A percentile compares a stretch with the other conserved stretches of the same genome.
phyloP scores from a whole-genome alignment of 2,329 filamentous ascomycete genomes.

The Amylocarpus encephaloides region DNA sequence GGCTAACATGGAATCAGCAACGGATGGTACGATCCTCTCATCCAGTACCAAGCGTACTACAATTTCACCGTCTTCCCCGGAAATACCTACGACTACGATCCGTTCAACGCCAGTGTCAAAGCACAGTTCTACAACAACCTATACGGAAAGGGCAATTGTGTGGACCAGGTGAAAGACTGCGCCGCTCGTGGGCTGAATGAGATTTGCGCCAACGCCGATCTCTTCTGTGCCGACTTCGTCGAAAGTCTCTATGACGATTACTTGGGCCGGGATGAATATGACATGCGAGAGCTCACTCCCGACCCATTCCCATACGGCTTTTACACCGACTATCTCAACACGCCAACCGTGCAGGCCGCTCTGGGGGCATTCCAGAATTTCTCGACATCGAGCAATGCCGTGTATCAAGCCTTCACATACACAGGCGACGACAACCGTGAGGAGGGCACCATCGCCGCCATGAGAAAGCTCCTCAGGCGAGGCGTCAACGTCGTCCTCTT shows the following conservation, averaged over 20 bases:
- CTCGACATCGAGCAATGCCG: constrained; percentile 39
- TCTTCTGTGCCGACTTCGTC: constrained; percentile 48
- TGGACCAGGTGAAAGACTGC: constrained; percentile 51
- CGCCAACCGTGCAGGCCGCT: constrained; percentile 45
- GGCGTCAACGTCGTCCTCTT: constrained; percentile 66
- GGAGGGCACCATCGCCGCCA: constrained; percentile 40
- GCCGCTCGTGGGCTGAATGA: constrained; percentile 43
- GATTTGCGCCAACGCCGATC: constrained; percentile 48
- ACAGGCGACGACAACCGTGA: constrained; percentile 45
- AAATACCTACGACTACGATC: constrained; percentile 50
- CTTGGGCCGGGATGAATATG: constrained; percentile 51
- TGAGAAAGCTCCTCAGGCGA: constrained; percentile 53
- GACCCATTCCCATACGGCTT: constrained; percentile 53
- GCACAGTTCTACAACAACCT: constrained; percentile 51
- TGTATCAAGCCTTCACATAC: constrained; percentile 38
- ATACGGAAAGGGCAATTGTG: constrained; percentile 55
- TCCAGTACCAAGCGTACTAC: constrained; percentile 52
- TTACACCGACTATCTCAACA: constrained; percentile 53
- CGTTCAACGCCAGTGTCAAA: constrained; percentile 44
- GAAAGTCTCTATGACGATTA: constrained; percentile 46
- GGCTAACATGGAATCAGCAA: constrained; percentile 33
- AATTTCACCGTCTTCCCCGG: constrained; percentile 50
- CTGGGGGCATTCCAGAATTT: constrained; percentile 57
- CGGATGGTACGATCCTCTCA: constrained; percentile 51
- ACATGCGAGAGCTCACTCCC: constrained; percentile 48